Evolutionary conservation across 331 rosid species (phyloP).

Genomic region (Cucumis variabilis): DNA sequence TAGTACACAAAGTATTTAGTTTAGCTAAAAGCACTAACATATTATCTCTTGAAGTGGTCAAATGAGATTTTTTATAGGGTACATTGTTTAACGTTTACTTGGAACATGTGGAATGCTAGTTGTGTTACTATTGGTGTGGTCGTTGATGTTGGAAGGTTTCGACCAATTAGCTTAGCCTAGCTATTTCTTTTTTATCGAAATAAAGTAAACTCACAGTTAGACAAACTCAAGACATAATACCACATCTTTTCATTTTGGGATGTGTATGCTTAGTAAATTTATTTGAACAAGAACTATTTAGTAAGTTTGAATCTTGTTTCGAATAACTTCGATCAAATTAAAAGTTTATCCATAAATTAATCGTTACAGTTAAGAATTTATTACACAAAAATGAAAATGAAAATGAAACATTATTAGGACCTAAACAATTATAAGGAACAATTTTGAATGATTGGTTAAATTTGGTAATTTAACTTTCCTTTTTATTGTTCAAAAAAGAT

Average conservation of each 20-base stretch:
- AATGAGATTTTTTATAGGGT: no score
- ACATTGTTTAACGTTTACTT: no score
- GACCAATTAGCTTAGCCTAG: neutral
- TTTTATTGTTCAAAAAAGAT: neutral
- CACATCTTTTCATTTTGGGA: neutral
- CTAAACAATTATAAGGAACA: neutral
- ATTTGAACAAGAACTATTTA: fast-evolving
- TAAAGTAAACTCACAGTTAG: neutral
- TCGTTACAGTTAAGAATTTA: no score
- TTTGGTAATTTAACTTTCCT: neutral
- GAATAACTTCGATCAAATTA: neutral
- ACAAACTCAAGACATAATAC: no score
- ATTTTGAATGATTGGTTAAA: neutral
- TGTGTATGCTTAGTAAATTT: no score
- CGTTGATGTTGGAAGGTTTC: no score
- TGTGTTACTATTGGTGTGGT: neutral
- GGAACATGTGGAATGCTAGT: neutral
- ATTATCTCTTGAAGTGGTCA: no score
- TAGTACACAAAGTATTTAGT: no score
- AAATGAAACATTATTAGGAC: neutral
- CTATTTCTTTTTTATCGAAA: no score
- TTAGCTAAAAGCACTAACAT: no score
- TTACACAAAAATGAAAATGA: neutral
- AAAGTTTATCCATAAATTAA: no score
- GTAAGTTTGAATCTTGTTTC: no score